A percentile compares a stretch with the other conserved stretches of the same genome.
phyloP scores from a whole-genome alignment of 1,139 yeast species.

The Wickerhamomyces sp. region DNA sequence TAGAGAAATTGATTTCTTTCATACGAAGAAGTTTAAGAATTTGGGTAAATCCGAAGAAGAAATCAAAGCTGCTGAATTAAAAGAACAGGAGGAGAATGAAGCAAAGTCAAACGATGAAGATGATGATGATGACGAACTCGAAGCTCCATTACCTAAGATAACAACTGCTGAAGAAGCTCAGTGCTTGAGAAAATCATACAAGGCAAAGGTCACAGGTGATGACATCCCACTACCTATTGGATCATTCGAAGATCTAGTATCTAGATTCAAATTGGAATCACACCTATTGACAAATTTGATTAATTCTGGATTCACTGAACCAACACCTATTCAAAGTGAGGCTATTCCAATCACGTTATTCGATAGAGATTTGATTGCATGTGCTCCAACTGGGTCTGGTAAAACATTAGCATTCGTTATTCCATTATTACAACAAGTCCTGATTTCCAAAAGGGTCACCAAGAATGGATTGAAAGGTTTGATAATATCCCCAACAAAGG shows the following conservation, averaged over 20 bases:
- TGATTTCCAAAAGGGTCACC: slow-evolving; percentile 38
- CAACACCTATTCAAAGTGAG: slow-evolving; percentile 91
- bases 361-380: slow-evolving; percentile 69
- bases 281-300: slow-evolving; percentile 61
- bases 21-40: slow-evolving; percentile 40
- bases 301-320: slow-evolving; percentile 68
- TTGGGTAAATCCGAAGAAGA: slow-evolving; percentile 15
- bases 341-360: slow-evolving; percentile 66
- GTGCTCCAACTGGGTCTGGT: slow-evolving; percentile 96
- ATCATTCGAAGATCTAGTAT: slow-evolving; percentile 73
- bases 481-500: slow-evolving; percentile 89
- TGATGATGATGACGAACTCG: slow-evolving; percentile 27
- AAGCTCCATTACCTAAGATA: slow-evolving; percentile 40
- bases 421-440: slow-evolving; percentile 65
- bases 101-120: slow-evolving; percentile 23
- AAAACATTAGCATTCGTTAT: slow-evolving; percentile 83
- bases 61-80: slow-evolving; percentile 19
- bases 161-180: slow-evolving; percentile 52
- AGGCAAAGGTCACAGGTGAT: slow-evolving; percentile 65
- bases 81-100: slow-evolving; percentile 20
- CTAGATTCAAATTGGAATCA: slow-evolving; percentile 62
- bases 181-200: slow-evolving; percentile 47
- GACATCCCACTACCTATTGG: slow-evolving; percentile 87
- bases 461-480: slow-evolving; percentile 60
- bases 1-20: slow-evolving; percentile 68